phyloP scores from a whole-genome alignment of 768 basidiomycete species.

The Rubroboletus pulcherrimus region DNA sequence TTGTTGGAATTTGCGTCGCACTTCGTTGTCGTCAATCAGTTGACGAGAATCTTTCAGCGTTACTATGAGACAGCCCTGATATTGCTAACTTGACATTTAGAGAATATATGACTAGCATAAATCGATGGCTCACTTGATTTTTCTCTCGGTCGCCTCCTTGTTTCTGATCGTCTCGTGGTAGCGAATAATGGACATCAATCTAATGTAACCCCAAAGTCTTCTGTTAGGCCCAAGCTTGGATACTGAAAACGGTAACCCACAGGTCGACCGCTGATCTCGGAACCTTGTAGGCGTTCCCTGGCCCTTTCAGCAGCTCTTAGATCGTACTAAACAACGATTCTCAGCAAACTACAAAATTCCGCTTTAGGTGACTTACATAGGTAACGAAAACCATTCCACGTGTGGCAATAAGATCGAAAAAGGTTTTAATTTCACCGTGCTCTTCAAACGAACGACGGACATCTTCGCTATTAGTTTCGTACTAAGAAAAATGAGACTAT shows the following conservation, averaged over 20 bases:
- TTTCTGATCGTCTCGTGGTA: conserved; percentile 84
- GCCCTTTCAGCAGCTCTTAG: conserved; percentile 90
- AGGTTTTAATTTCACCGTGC: conserved; percentile 94
- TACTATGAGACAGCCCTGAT: conserved; percentile 83
- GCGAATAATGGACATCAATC: conserved; percentile 98
- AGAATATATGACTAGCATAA: not conserved
- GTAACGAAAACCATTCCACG: conserved; percentile 99
- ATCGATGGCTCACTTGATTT: conserved; percentile 61
- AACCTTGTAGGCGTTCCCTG: conserved; percentile 85
- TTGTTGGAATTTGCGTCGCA: conserved; percentile 80
- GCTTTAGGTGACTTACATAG: conserved; percentile 64
- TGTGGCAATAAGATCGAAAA: conserved; percentile 91
- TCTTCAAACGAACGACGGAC: conserved; percentile 85
- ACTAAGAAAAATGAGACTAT: conserved; percentile 42
- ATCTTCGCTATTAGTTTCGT: conserved; percentile 84
- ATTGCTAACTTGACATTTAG: conserved; percentile 43
- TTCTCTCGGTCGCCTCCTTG: conserved; percentile 62
- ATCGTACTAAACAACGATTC: conserved; percentile 61
- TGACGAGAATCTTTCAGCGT: conserved; percentile 70
- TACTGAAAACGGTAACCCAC: conserved; percentile 49
- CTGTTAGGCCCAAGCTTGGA: conserved; percentile 1
- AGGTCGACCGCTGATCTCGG: conserved; percentile 81
- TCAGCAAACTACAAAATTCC: conserved; percentile 11
- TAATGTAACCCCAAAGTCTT: conserved; percentile 30
- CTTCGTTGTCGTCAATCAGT: conserved; percentile 77